Percentiles rank a stretch among this genome's conserved stretches.
Evolutionary conservation across 1,139 yeast species (phyloP).

Genomic region (Lodderomyces orthopsilosis): DNA sequence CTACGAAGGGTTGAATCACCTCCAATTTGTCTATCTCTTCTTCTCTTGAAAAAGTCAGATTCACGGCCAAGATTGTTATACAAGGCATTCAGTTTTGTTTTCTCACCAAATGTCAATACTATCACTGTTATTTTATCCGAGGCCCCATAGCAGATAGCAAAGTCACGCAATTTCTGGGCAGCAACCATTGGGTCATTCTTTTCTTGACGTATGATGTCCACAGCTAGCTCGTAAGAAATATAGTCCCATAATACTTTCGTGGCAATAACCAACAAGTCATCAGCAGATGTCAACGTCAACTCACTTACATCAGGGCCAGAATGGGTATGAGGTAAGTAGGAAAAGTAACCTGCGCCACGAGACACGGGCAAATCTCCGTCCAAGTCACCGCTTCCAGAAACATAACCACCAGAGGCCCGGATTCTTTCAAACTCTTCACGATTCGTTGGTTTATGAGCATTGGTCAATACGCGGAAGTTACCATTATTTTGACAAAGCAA

Average conservation of each 20-base stretch:
- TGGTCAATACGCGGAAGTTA: slow-evolving; percentile 68
- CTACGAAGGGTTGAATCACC: slow-evolving; percentile 83
- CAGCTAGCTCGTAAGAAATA: slow-evolving; percentile 80
- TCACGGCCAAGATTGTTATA: slow-evolving; percentile 43
- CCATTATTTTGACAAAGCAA: slow-evolving; percentile 79
- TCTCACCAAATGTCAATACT: slow-evolving; percentile 64
- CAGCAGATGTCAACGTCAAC: slow-evolving; percentile 61
- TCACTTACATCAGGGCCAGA: slow-evolving; percentile 81
- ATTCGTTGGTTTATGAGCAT: slow-evolving; percentile 80
- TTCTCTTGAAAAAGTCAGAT: slow-evolving; percentile 46
- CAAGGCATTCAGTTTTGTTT: slow-evolving; percentile 30
- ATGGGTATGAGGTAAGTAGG: slow-evolving; percentile 82
- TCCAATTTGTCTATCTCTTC: slow-evolving; percentile 52
- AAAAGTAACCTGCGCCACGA: slow-evolving; percentile 89
- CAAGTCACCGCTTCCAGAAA: slow-evolving; percentile 78
- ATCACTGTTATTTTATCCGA: slow-evolving; percentile 79
- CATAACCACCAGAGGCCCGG: slow-evolving; percentile 88
- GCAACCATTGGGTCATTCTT: slow-evolving; percentile 85
- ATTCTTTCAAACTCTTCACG: slow-evolving; percentile 82
- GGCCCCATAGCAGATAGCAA: slow-evolving; percentile 91
- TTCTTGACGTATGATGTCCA: slow-evolving; percentile 84
- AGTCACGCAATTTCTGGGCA: slow-evolving; percentile 90
- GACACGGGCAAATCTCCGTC: slow-evolving; percentile 84
- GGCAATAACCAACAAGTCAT: slow-evolving; percentile 85
- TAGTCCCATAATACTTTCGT: slow-evolving; percentile 84